These are phyloP conservation scores for Cladobotryum mycophilum DNA, from an alignment of 2,329 filamentous ascomycete species.

Conservation along the genomic window DNA sequence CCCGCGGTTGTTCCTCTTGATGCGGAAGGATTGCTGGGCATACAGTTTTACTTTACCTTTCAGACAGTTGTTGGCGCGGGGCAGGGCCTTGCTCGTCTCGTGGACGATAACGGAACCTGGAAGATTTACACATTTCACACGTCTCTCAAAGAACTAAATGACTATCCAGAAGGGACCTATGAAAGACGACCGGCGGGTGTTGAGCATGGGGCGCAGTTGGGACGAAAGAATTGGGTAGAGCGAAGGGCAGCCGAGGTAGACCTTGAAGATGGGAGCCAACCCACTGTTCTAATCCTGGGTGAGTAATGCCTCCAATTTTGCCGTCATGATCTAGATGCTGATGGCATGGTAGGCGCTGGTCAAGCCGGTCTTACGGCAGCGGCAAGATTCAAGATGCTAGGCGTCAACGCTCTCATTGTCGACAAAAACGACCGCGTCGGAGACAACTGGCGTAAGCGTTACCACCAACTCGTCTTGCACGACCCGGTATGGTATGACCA, in stretches of 20 bases:
- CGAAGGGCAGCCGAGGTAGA: slow-evolving; percentile 41
- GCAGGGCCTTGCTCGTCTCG: slow-evolving; percentile 49
- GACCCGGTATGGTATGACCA: slow-evolving; percentile 59
- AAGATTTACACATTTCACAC: slow-evolving; percentile 61
- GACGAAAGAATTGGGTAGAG: slow-evolving; percentile 56
- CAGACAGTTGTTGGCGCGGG: slow-evolving; percentile 49
- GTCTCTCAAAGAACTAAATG: slow-evolving; percentile 46
- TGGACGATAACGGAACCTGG: slow-evolving; percentile 41
- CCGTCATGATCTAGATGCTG: neutral
- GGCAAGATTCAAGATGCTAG: slow-evolving; percentile 54
- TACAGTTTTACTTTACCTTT: slow-evolving; percentile 52
- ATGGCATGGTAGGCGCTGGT: slow-evolving; percentile 42
- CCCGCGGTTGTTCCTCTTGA: slow-evolving; percentile 44
- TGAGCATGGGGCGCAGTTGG: slow-evolving; percentile 45
- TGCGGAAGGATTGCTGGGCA: slow-evolving; percentile 40
- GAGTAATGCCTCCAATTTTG: slow-evolving; percentile 18
- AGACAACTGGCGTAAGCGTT: slow-evolving; percentile 59
- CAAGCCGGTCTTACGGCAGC: slow-evolving; percentile 54
- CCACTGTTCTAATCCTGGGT: slow-evolving; percentile 57
- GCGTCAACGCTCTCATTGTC: slow-evolving; percentile 50
- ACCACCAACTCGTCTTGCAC: slow-evolving; percentile 60
- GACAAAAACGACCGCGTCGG: slow-evolving; percentile 53
- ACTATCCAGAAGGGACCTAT: slow-evolving; percentile 44
- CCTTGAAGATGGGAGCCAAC: slow-evolving; percentile 42
- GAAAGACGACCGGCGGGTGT: slow-evolving; percentile 48